Evolutionary conservation across 345 rosid species (phyloP).

Genomic region (Garcia nutans): DNA sequence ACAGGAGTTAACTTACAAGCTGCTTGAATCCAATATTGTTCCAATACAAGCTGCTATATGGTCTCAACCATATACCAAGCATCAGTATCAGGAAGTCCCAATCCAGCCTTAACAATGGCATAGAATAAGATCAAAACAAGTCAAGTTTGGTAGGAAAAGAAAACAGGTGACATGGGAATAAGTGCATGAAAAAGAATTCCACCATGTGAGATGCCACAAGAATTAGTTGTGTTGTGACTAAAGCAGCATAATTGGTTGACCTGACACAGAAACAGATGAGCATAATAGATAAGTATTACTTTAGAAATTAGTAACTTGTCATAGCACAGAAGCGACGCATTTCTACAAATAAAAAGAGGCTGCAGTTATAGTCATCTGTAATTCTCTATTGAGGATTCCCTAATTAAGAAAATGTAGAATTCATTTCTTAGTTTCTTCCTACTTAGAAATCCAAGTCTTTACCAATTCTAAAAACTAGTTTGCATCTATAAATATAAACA

Average conservation of each 20-base stretch:
- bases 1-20: conserved; percentile 52
- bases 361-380: not conserved
- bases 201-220: conserved; percentile 95
- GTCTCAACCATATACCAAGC: conserved; percentile 93
- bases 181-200: conserved; percentile 20
- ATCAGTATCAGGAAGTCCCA: conserved; percentile 91
- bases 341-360: not conserved
- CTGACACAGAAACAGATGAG: conserved; percentile 31
- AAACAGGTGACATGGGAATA: conserved; percentile 16
- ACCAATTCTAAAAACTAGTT: not conserved
- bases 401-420: not conserved
- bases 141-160: not conserved
- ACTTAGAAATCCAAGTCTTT: not conserved
- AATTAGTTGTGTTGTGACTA: conserved; percentile 78
- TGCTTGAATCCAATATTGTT: conserved; percentile 83
- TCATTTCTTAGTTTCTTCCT: not conserved
- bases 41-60: conserved; percentile 85
- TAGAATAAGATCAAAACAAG: conserved; percentile 9
- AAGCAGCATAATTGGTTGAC: conserved; percentile 79
- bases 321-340: not conserved
- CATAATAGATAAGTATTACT: conserved; percentile 5
- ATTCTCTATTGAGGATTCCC: not conserved
- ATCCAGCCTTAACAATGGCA: conserved; percentile 63
- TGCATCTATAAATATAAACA: not conserved
- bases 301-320: not conserved